Evolutionary conservation across 1,284 basidiomycete species (phyloP).

Genomic region (Chalciporus piperatoides): DNA sequence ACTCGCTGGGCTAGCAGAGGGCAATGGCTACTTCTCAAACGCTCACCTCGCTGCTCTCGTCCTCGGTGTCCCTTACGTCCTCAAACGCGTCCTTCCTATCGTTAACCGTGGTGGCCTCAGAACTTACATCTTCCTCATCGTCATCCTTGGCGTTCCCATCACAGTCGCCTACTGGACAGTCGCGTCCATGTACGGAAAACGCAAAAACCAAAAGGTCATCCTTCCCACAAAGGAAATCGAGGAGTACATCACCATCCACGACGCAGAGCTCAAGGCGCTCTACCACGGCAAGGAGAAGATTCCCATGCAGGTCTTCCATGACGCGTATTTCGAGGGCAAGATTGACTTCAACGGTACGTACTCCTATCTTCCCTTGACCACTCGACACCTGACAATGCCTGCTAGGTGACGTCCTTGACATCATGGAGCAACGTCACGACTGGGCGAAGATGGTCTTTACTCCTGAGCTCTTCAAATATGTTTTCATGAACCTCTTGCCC

Average conservation of each 20-base stretch:
- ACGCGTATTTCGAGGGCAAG: conserved; percentile 97
- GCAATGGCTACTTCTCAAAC: conserved; percentile 83
- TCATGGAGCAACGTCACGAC: conserved; percentile 93
- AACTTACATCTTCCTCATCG: conserved; percentile 79
- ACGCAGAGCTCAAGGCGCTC: conserved; percentile 72
- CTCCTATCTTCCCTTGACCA: conserved; percentile 6
- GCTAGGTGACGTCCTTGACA: conserved; percentile 86
- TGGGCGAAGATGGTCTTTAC: conserved; percentile 92
- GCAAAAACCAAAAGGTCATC: conserved; percentile 83
- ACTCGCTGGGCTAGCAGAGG: conserved; percentile 79
- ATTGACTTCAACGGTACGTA: conserved; percentile 87
- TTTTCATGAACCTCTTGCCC: conserved; percentile 84
- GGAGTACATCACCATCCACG: conserved; percentile 90
- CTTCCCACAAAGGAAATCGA: conserved; percentile 87
- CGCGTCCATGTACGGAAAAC: conserved; percentile 77
- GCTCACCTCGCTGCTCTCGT: conserved; percentile 74
- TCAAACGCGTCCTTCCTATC: conserved; percentile 77
- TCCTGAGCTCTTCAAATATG: conserved; percentile 89
- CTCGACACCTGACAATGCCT: conserved; percentile 8
- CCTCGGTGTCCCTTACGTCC: conserved; percentile 74
- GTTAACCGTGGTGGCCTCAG: conserved; percentile 77
- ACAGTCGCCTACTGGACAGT: conserved; percentile 89
- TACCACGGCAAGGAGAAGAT: conserved; percentile 89
- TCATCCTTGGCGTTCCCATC: conserved; percentile 74
- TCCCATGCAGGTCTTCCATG: conserved; percentile 97